Conservation (phyloP, 2,329 filamentous ascomycete species). For the Paracamarosporium sp. region DNA sequence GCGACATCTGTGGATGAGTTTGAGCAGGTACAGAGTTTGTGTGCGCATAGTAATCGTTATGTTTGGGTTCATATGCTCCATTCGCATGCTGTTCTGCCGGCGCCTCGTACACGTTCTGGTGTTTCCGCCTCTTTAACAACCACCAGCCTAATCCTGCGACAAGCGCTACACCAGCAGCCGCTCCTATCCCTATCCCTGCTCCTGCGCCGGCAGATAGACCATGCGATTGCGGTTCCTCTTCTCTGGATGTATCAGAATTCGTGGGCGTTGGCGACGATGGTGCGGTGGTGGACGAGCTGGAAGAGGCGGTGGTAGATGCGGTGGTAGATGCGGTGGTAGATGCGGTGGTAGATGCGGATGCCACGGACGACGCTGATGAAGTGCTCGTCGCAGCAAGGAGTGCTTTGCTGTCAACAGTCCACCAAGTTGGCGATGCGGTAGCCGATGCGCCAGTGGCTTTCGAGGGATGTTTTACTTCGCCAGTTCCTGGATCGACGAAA, state of each 20-base stretch:
- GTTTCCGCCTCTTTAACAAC: background rate
- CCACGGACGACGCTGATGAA: background rate
- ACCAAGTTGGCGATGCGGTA: background rate
- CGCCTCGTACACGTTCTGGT: background rate
- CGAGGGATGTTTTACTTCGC: background rate
- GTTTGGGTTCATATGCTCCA: background rate
- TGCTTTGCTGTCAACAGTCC: constrained; percentile 1
- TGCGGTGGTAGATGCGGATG: background rate
- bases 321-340: background rate
- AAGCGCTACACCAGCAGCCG: background rate
- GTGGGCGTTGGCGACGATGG: background rate
- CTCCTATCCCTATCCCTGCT: background rate
- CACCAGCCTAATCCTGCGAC: background rate
- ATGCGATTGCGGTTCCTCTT: background rate
- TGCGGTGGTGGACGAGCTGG: background rate
- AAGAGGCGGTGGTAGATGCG: background rate
- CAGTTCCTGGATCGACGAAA: background rate
- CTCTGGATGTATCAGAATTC: background rate
- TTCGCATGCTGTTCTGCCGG: background rate
- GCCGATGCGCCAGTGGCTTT: background rate
- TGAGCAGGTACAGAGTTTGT: too few relatives aligned
- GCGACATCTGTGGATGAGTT: background rate
- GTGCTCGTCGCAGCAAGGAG: background rate
- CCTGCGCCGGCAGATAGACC: background rate
- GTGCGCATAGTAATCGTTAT: background rate